Conservation (phyloP, 345 rosid species). For the Acer campestre region DNA sequence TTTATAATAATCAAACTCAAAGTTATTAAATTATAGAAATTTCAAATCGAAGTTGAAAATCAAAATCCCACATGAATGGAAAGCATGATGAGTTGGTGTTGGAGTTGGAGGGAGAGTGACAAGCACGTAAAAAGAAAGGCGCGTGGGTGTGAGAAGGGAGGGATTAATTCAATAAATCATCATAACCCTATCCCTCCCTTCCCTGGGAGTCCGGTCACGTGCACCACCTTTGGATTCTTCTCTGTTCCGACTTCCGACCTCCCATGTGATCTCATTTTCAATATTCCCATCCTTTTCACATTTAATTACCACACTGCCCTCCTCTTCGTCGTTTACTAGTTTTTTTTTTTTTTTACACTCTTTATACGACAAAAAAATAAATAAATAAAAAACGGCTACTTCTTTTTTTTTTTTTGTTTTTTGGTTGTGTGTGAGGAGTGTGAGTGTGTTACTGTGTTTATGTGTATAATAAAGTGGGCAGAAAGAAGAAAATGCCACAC, state of each 20-base stretch:
- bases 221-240: conserved; percentile 45
- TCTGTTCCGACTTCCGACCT: conserved; percentile 7
- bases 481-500: neutral
- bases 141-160: neutral
- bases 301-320: conserved; percentile 28
- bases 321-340: neutral
- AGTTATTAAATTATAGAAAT: too few species aligned
- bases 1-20: too few species aligned
- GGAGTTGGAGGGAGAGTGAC: neutral
- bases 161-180: neutral
- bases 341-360: too few species aligned
- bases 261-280: conserved; percentile 26
- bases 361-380: too few species aligned
- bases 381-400: neutral
- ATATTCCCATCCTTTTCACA: conserved; percentile 9
- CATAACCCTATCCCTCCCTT: neutral
- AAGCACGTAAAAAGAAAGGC: neutral
- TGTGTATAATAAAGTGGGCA: neutral
- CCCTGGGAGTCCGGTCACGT: conserved; percentile 53
- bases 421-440: too few species aligned
- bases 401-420: neutral
- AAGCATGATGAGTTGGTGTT: neutral
- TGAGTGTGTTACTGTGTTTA: too few species aligned
- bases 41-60: too few species aligned
- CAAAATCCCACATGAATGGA: too few species aligned